phyloP scores from a whole-genome alignment of 805 yeast species.

The Dipodascus geniculatus region DNA sequence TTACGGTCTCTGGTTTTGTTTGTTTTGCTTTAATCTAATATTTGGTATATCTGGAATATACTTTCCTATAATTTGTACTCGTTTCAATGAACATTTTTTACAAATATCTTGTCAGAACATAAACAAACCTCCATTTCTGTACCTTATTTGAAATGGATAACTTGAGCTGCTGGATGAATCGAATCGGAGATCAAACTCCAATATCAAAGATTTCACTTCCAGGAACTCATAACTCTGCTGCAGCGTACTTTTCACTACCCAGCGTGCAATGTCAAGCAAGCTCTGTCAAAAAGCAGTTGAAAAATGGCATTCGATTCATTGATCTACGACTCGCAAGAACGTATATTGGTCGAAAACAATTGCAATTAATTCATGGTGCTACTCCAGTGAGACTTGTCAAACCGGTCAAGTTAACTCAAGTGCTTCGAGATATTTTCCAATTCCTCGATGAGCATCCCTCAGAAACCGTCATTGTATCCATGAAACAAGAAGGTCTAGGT shows the following conservation, averaged over 20 bases:
- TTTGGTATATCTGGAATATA: too few relatives aligned
- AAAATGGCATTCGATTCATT: conserved; percentile 63
- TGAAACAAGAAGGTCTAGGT: conserved; percentile 65
- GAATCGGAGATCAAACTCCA: conserved; percentile 38
- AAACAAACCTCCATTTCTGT: too few relatives aligned
- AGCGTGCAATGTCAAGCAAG: conserved; percentile 71
- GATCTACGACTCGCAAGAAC: conserved; percentile 56
- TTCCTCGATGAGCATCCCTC: conserved; percentile 41
- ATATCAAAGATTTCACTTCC: conserved; percentile 52
- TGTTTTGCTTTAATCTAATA: too few relatives aligned
- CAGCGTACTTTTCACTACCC: conserved; percentile 57
- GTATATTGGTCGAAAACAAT: conserved; percentile 38
- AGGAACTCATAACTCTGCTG: conserved; percentile 84
- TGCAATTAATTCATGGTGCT: conserved; percentile 62
- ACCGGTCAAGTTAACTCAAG: conserved; percentile 40
- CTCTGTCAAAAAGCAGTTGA: conserved; percentile 46
- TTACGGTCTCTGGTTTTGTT: too few relatives aligned
- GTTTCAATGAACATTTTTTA: too few relatives aligned
- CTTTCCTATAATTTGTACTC: too few relatives aligned
- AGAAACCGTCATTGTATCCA: conserved; percentile 54
- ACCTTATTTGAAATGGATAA: too few relatives aligned
- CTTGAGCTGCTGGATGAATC: conserved; percentile 37
- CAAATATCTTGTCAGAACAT: too few relatives aligned
- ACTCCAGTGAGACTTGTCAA: conserved; percentile 58
- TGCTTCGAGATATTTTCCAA: conserved; percentile 44